Percentiles rank a stretch among this genome's conserved stretches.
These are phyloP conservation scores for Malassezia pachydermatis DNA, from an alignment of 1,284 basidiomycete species.

Conservation along the genomic window DNA sequence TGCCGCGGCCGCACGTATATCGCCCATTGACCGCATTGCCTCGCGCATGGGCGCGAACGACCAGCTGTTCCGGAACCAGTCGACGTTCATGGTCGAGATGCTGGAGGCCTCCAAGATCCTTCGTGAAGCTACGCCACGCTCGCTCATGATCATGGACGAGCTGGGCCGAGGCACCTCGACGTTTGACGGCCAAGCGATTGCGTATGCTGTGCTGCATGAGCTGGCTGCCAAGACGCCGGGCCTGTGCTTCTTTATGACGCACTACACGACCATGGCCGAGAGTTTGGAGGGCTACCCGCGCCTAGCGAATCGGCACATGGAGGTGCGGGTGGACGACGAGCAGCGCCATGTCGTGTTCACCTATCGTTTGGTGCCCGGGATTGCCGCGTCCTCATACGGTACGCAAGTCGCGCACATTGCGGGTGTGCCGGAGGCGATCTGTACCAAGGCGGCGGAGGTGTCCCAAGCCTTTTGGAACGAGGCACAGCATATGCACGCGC, in stretches of 20 bases:
- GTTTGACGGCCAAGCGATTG: conserved; percentile 46
- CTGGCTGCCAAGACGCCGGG: conserved; percentile 42
- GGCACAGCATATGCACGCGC: conserved; percentile 28
- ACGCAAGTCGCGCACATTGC: conserved; percentile 46
- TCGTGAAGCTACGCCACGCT: conserved; percentile 44
- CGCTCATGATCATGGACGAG: conserved; percentile 48
- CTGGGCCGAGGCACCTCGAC: conserved; percentile 48
- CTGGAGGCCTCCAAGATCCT: conserved; percentile 45
- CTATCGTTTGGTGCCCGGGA: conserved; percentile 48
- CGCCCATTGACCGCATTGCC: conserved; percentile 83
- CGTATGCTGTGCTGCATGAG: conserved; percentile 44
- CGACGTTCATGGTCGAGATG: conserved; percentile 49
- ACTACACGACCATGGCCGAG: conserved; percentile 40
- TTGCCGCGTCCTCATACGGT: conserved; percentile 78
- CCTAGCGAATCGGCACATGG: conserved; percentile 46
- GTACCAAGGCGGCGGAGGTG: conserved; percentile 37
- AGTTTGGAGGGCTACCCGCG: conserved; percentile 42
- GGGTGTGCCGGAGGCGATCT: conserved; percentile 39
- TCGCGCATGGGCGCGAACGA: conserved; percentile 85
- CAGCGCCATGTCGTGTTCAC: conserved; percentile 44
- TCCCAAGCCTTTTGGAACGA: conserved; percentile 36
- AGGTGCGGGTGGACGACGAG: conserved; percentile 43
- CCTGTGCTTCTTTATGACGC: conserved; percentile 46
- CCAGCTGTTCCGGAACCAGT: conserved; percentile 44
- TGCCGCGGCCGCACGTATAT: conserved; percentile 67